Conservation (phyloP, 257 asterid species). For the Phtheirospermum japonicum region DNA sequence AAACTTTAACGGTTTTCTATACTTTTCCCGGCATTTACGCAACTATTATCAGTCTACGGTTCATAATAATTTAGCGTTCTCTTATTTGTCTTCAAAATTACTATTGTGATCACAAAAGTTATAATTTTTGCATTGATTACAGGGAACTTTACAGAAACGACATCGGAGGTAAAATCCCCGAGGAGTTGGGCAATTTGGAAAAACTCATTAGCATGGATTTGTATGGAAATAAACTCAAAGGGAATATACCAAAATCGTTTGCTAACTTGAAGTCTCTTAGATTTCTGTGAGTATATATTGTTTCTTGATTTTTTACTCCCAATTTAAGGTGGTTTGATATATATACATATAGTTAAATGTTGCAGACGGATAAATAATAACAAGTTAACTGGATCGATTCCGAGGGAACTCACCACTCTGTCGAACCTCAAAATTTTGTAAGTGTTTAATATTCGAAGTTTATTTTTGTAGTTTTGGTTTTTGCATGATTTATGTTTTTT, state of each 20-base stretch:
- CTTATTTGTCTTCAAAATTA: not conserved
- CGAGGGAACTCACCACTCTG: constrained; percentile 76
- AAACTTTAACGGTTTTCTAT: not conserved
- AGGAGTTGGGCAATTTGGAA: constrained; percentile 5
- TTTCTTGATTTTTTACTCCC: not conserved
- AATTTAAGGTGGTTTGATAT: not conserved
- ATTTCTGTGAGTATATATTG: not conserved
- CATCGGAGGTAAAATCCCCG: not conserved
- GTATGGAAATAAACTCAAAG: not conserved
- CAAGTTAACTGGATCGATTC: constrained; percentile 80
- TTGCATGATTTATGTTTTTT: not conserved
- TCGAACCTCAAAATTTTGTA: constrained; percentile 71
- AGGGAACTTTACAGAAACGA: constrained; percentile 2
- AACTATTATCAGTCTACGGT: not conserved
- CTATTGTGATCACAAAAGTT: not conserved
- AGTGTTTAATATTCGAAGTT: constrained; percentile 28
- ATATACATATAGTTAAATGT: not conserved
- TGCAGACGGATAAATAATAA: constrained; percentile 56
- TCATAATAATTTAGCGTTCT: too few relatives aligned
- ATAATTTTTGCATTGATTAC: not conserved
- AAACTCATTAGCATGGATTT: constrained; percentile 5
- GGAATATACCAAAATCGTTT: not conserved
- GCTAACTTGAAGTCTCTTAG: constrained; percentile 3
- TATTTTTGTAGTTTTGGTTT: not conserved
- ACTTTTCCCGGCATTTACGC: not conserved